Evolutionary conservation across 2,329 filamentous ascomycete genomes (phyloP).

Genomic region (Nemania bipapillata): DNA sequence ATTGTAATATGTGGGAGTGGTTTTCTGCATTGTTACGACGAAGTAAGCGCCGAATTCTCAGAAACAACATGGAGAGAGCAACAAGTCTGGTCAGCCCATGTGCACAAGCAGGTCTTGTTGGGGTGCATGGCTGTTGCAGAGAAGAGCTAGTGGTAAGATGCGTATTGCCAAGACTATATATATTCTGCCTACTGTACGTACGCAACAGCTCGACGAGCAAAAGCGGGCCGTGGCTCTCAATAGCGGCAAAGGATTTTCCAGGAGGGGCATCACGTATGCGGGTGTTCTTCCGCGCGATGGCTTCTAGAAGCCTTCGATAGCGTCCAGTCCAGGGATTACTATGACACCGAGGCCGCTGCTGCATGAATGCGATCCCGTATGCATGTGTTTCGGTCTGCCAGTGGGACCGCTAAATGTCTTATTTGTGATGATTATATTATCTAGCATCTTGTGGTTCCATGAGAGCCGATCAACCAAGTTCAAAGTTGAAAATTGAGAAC

Average conservation of each 20-base stretch:
- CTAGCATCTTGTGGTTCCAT: slow-evolving; percentile 6
- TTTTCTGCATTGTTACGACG: background rate
- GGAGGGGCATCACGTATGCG: background rate
- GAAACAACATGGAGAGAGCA: background rate
- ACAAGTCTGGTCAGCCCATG: background rate
- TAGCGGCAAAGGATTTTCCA: background rate
- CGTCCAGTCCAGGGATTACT: background rate
- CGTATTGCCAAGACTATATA: background rate
- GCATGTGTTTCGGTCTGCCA: slow-evolving; percentile 5
- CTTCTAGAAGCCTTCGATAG: slow-evolving; percentile 31
- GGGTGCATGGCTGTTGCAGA: too few relatives aligned
- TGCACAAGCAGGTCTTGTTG: too few relatives aligned
- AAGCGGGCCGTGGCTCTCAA: background rate
- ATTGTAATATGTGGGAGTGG: background rate
- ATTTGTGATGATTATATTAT: slow-evolving; percentile 13
- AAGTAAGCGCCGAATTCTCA: background rate
- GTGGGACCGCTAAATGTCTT: background rate
- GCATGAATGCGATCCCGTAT: background rate
- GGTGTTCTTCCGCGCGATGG: background rate
- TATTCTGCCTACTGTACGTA: too few relatives aligned
- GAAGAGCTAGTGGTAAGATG: background rate
- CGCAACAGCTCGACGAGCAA: background rate
- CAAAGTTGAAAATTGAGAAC: background rate
- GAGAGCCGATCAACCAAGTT: background rate
- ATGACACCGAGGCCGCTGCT: slow-evolving; percentile 7